Evolutionary conservation across 805 yeast species (phyloP).

Genomic region (Kuraishia cidri): DNA sequence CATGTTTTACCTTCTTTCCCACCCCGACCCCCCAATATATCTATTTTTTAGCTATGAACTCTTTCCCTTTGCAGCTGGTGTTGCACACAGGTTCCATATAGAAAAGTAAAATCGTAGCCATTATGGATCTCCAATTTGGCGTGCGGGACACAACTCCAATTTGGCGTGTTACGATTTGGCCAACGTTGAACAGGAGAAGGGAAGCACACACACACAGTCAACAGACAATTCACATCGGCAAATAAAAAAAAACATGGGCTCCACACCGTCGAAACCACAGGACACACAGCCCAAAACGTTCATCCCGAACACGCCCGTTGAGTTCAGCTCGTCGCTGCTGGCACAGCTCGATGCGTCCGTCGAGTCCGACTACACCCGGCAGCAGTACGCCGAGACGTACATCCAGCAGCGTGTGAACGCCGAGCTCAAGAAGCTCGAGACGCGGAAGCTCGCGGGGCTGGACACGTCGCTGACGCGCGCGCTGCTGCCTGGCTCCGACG

Average conservation of each 20-base stretch:
- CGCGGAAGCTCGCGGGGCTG: slow-evolving; percentile 40
- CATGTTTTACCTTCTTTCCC: too few species aligned
- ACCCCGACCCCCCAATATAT: too few species aligned
- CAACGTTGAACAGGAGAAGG: too few species aligned
- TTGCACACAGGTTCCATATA: too few species aligned
- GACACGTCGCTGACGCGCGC: slow-evolving; percentile 37
- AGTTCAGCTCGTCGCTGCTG: slow-evolving; percentile 55
- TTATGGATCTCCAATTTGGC: too few species aligned
- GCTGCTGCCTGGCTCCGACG: slow-evolving; percentile 24
- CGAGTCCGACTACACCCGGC: slow-evolving; percentile 65
- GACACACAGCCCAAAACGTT: slow-evolving; percentile 62
- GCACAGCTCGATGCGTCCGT: slow-evolving; percentile 51
- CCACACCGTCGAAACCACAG: slow-evolving; percentile 2
- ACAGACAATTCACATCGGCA: too few species aligned
- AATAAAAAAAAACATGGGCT: slow-evolving; percentile 3
- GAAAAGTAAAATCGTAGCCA: too few species aligned
- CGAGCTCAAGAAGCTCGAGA: slow-evolving; percentile 45
- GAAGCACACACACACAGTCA: too few species aligned
- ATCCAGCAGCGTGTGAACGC: slow-evolving; percentile 57
- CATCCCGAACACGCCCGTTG: slow-evolving; percentile 59
- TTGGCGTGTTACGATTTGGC: too few species aligned
- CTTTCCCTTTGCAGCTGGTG: too few species aligned
- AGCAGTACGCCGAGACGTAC: slow-evolving; percentile 57
- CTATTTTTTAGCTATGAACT: too few species aligned
- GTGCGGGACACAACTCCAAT: too few species aligned